These are phyloP conservation scores for thale cress (Arabidopsis thaliana) DNA, from an alignment of 345 rosid genomes.

Conservation along the genomic window TAIR10.1 NC_003074.8:21843501-21844000, in stretches of 20 bases:
- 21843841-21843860: conserved; percentile 65
- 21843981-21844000: conserved; percentile 68
- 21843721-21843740: not conserved
- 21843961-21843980: conserved; percentile 59
- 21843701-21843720: conserved; percentile 2
- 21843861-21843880: conserved; percentile 15
- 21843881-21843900: not conserved
- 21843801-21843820: conserved; percentile 95
- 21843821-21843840: conserved; percentile 80
- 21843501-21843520: conserved; percentile 57
- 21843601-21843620: conserved; percentile 92
- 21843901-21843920: conserved; percentile 10
- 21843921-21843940: conserved; percentile 44
- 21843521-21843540: conserved; percentile 97
- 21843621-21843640: conserved; percentile 8
- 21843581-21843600: conserved; percentile 81
- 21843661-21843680: not conserved
- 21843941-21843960: conserved; percentile 68
- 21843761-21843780: conserved; percentile 83
- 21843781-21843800: conserved; percentile 70
- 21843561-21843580: conserved; percentile 94
- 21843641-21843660: not conserved
- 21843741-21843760: conserved; percentile 89
- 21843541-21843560: conserved; percentile 66
- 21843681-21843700: conserved; percentile 11